Conservation (phyloP, 129 eudicot species). For the Oenanthe sinensis region DNA sequence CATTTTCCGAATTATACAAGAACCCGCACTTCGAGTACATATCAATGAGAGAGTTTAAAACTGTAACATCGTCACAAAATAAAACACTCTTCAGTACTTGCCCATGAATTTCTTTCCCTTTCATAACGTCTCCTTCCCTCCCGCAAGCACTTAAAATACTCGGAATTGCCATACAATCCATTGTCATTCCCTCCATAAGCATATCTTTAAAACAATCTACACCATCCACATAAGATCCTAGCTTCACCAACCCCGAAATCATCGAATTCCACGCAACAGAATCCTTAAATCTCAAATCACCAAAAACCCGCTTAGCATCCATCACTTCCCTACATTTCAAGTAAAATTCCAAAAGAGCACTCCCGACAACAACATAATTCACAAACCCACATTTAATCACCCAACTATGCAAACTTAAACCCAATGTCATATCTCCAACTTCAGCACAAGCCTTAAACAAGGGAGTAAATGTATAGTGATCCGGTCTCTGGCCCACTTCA, state of each 20-base stretch:
- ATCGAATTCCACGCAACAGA: constrained; percentile 31
- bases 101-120: constrained; percentile 43
- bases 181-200: constrained; percentile 16
- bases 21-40: constrained; percentile 39
- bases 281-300: constrained; percentile 20
- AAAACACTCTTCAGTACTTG: constrained; percentile 21
- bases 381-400: constrained; percentile 28
- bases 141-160: constrained; percentile 36
- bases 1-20: constrained; percentile 23
- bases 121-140: constrained; percentile 29
- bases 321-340: constrained; percentile 19
- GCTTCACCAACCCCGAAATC: constrained; percentile 35
- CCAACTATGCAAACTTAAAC: constrained; percentile 26
- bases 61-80: constrained; percentile 17
- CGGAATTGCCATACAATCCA: constrained; percentile 34
- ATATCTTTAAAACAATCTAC: constrained; percentile 24
- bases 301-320: constrained; percentile 24
- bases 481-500: constrained; percentile 27
- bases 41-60: constrained; percentile 31
- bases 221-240: constrained; percentile 28
- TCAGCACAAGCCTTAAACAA: constrained; percentile 26
- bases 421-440: constrained; percentile 15
- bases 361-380: constrained; percentile 22
- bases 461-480: constrained; percentile 37
- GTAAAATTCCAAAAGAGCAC: constrained; percentile 36